These are phyloP conservation scores for Backusella psychrophila DNA, from an alignment of 192 early-diverging fungal species.

Conservation along the genomic window DNA sequence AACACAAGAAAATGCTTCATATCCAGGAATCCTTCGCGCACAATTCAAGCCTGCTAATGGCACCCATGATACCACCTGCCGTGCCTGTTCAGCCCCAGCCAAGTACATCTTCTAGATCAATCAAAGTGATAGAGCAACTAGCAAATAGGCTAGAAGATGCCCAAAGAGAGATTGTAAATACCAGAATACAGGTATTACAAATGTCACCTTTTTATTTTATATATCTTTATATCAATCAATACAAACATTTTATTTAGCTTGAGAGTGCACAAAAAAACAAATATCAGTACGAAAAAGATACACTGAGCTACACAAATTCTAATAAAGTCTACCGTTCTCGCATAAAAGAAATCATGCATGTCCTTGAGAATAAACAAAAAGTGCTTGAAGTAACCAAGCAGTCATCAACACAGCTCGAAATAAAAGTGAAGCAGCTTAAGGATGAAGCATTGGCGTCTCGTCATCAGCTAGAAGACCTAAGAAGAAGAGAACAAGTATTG, in stretches of 20 bases:
- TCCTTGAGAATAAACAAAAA: constrained; percentile 30
- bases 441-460: constrained; percentile 33
- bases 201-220: background rate
- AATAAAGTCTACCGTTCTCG: constrained; percentile 20
- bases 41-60: background rate
- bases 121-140: constrained; percentile 10
- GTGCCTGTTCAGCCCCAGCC: constrained; percentile 14
- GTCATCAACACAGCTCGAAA: constrained; percentile 19
- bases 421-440: constrained; percentile 27
- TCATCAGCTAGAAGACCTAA: constrained; percentile 22
- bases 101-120: constrained; percentile 8
- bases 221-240: background rate
- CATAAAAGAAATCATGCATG: constrained; percentile 33
- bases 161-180: background rate
- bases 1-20: constrained; percentile 9
- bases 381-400: constrained; percentile 26
- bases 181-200: constrained; percentile 11
- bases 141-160: background rate
- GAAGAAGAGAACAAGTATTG: constrained; percentile 18
- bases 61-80: background rate
- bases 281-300: constrained; percentile 7
- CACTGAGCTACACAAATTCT: constrained; percentile 13
- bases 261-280: constrained; percentile 9
- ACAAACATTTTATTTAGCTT: constrained; percentile 6
- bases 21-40: background rate